A percentile compares a stretch with the other conserved stretches of the same genome.
Conservation (phyloP, 2,329 filamentous ascomycete species). For the Pestalotiopsis sp. region DNA sequence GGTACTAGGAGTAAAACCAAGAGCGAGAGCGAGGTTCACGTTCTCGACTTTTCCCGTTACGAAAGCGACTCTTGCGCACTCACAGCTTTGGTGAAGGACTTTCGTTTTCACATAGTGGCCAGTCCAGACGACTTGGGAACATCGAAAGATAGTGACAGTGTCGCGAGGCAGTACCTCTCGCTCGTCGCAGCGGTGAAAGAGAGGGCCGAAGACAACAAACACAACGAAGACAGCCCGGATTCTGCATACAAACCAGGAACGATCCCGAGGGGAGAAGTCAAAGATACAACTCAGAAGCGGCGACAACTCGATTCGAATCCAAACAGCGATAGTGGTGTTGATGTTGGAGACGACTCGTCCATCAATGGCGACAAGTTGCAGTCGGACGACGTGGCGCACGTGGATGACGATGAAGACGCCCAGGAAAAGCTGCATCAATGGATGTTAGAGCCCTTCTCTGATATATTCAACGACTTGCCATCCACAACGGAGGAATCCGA, state of each 20-base stretch:
- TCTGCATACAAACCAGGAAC: background rate
- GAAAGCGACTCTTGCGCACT: constrained; percentile 6
- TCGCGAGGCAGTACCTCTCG: background rate
- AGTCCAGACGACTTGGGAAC: background rate
- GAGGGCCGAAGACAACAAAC: background rate
- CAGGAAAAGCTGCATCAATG: background rate
- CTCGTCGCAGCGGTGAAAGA: constrained; percentile 5
- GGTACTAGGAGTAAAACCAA: background rate
- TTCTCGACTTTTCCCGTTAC: constrained; percentile 8
- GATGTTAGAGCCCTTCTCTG: background rate
- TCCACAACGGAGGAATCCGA: background rate
- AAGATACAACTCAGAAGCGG: background rate
- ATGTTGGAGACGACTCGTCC: background rate
- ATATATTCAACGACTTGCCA: background rate
- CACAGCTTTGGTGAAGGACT: constrained; percentile 12
- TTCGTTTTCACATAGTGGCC: constrained; percentile 14
- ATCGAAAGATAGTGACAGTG: background rate
- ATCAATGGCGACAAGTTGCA: background rate
- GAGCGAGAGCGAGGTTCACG: background rate
- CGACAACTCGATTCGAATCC: background rate
- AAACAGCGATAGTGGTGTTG: background rate
- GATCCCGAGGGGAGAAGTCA: background rate
- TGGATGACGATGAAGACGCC: background rate
- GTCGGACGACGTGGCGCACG: too few relatives aligned
- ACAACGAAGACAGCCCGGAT: background rate